Evolutionary conservation across 129 eudicot species (phyloP), one percentile per base, ranked within the genome.

Genomic region (Saposhnikovia divaricata): DNA sequence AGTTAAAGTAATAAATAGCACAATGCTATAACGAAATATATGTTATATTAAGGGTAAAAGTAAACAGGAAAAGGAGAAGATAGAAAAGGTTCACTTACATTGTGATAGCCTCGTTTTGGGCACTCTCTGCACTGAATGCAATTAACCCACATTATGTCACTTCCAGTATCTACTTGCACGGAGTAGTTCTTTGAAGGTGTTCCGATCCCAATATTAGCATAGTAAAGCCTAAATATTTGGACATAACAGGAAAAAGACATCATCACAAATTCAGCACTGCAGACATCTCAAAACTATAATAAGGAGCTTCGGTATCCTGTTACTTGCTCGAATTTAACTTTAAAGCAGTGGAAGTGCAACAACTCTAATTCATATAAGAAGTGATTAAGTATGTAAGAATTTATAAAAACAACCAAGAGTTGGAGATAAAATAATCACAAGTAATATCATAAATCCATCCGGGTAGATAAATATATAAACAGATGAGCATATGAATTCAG

Each of bases 141-240:
- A 84, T 91, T 93, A 53, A 93, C 84, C 98, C 98, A 93, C 84
- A 86, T 90, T 76, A 93, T 87, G 79, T 91, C 96, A 86, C 87
- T 89, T 80, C 98, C 98, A 4, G 98, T 93, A 76, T 93, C 98
- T 31, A 93, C 96, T 90, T 93, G 98, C 51, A 93, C 93, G 63
- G 89, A 89, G 81, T 90, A 93, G 77, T 89, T 93, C 81, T 77
- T 87, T 28, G 93, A 77, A 40, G 96, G 98, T 47, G 98, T 90
- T 83, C 98, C 96, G 28, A 93, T 85, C 48, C 93, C 96, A 48
- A 93, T 87, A 81, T 86, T 89, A 55, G 98, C 91, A 85, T 90
- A 93, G 86, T 93, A 93, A 68, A 93, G 91, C 87, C 98, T 93
- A 86, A 78, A 45, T 68, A 81, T 80, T 61, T 7, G 34, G 40